phyloP scores from a whole-genome alignment of 176 grass and related monocot genomes.

The Aegilops tauschii region DNA sequence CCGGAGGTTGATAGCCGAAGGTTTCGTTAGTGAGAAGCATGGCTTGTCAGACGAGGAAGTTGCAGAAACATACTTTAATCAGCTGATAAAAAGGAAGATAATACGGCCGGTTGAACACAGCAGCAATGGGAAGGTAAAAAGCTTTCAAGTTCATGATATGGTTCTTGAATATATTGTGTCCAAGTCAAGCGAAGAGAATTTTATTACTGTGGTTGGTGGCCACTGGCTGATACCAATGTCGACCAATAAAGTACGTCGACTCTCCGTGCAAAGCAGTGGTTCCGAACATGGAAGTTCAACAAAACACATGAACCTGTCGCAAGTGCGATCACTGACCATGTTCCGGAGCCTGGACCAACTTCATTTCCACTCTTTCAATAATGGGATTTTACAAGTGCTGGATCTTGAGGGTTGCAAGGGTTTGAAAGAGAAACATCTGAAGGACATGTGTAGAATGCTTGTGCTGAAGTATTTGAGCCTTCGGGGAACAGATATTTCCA shows the following conservation, averaged over 20 bases:
- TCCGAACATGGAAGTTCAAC: background rate
- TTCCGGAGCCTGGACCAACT: background rate
- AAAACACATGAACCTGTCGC: background rate
- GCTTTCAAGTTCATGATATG: background rate
- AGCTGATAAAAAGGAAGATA: background rate
- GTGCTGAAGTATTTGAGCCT: background rate
- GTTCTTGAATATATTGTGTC: conserved; percentile 13
- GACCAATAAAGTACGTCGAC: conserved; percentile 5
- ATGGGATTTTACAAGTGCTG: background rate
- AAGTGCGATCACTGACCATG: background rate
- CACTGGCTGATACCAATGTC: conserved; percentile 1
- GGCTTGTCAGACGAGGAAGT: background rate
- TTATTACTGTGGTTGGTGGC: conserved; percentile 23
- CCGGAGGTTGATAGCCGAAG: conserved; percentile 13
- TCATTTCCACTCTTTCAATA: background rate
- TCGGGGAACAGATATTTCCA: background rate
- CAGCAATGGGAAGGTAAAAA: conserved; percentile 15
- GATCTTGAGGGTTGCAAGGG: background rate
- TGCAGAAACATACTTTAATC: background rate
- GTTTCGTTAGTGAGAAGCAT: conserved; percentile 11
- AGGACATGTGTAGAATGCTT: background rate
- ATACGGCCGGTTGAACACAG: background rate
- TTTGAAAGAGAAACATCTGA: background rate
- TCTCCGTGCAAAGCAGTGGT: background rate
- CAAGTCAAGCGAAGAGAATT: conserved; percentile 26